phyloP scores from a whole-genome alignment of 441 rosid species.

The Capsella rubella region DNA sequence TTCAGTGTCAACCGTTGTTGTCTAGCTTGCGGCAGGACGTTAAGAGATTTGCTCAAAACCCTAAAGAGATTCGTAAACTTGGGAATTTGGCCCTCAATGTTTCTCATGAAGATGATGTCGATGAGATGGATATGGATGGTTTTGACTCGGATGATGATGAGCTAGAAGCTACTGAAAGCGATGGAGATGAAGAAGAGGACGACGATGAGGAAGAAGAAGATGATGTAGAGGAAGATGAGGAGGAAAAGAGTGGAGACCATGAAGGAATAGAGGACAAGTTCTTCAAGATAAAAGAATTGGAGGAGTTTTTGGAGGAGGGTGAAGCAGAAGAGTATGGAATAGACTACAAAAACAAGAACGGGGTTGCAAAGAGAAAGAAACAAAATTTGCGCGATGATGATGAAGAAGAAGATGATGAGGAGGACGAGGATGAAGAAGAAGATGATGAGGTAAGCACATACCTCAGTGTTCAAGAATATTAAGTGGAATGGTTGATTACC shows the following conservation, averaged over 20 bases:
- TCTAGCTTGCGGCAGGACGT: constrained; percentile 63
- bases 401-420: constrained; percentile 45
- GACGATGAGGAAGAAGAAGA: constrained; percentile 33
- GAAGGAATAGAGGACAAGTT: constrained; percentile 80
- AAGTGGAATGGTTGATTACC: not conserved
- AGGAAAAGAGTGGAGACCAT: constrained; percentile 32
- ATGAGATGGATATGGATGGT: constrained; percentile 47
- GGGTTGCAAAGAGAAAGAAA: constrained; percentile 37
- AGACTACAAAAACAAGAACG: constrained; percentile 48
- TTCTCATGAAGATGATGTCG: constrained; percentile 40
- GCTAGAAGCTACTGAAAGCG: constrained; percentile 40
- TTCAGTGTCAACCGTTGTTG: constrained; percentile 72
- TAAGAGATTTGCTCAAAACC: constrained; percentile 61
- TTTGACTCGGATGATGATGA: constrained; percentile 40
- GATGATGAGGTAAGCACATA: constrained; percentile 48
- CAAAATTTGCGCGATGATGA: constrained; percentile 46
- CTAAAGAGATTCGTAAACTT: constrained; percentile 53
- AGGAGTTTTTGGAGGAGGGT: constrained; percentile 71
- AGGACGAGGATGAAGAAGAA: constrained; percentile 45
- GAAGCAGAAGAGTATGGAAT: constrained; percentile 81
- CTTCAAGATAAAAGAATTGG: constrained; percentile 82
- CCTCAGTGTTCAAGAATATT: not conserved
- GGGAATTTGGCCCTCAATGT: constrained; percentile 36
- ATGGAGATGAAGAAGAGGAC: constrained; percentile 35
- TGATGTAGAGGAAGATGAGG: constrained; percentile 31